Percentiles rank a stretch among this genome's conserved stretches.
Evolutionary conservation across 164 flowering plant species (phyloP).

Genomic region (Brasenia schreberi): DNA sequence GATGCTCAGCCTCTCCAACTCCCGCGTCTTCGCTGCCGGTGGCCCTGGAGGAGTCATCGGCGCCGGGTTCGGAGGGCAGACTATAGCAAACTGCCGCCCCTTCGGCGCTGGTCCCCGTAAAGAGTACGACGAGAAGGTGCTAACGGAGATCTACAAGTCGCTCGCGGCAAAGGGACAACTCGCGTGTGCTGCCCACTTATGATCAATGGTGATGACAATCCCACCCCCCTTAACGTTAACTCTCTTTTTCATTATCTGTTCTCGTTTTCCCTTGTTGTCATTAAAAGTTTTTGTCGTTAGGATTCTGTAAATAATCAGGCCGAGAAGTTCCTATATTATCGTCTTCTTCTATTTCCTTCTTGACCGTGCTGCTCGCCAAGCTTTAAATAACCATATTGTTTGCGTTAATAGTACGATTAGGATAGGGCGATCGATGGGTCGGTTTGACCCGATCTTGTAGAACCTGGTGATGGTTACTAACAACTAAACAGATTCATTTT

Average conservation of each 20-base stretch:
- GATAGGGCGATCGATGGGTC: too few species aligned
- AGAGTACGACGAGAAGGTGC: slow-evolving; percentile 68
- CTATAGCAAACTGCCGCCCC: not conserved
- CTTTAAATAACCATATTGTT: too few species aligned
- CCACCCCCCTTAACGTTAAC: slow-evolving; percentile 9
- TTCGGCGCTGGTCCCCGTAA: slow-evolving; percentile 22
- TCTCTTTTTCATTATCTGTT: not conserved
- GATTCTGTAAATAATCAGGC: not conserved
- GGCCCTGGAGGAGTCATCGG: slow-evolving; percentile 19
- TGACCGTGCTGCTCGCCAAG: too few species aligned
- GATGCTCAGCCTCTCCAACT: slow-evolving; percentile 51
- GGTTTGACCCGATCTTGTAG: too few species aligned
- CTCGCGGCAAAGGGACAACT: slow-evolving; percentile 33
- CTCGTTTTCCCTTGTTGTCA: not conserved
- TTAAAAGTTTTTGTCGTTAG: not conserved
- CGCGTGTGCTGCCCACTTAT: slow-evolving; percentile 11
- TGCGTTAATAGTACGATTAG: too few species aligned
- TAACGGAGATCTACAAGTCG: slow-evolving; percentile 59
- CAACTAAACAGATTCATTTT: too few species aligned
- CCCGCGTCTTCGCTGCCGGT: slow-evolving; percentile 14
- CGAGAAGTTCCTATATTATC: too few species aligned
- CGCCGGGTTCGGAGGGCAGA: slow-evolving; percentile 4
- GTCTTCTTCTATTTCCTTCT: too few species aligned
- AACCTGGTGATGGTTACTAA: too few species aligned
- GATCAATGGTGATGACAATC: not conserved